Evolutionary conservation across 106 monocot genomes (phyloP), one percentile per base, ranked within the genome.

Genomic region (Cymbidium sinense): DNA sequence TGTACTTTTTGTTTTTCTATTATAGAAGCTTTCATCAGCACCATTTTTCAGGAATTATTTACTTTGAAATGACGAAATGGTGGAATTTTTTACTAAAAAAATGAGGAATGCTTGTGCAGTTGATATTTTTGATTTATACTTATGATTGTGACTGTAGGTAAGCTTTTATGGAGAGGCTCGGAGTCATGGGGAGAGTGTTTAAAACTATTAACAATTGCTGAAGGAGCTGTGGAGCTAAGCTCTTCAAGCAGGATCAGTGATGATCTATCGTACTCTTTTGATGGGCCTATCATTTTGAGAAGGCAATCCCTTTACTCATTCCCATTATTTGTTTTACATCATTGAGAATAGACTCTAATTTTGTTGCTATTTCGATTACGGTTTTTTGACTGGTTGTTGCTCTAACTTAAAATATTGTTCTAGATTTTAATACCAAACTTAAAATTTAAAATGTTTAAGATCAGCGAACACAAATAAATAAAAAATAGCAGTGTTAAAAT

Each of bases 111-210:
- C 33, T 67, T 31, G 67, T 30, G 31, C 2, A 36, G 11, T 41
- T 28, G 9, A 18, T 35, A 15, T 50, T 8, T 23, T 20, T 51
- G 2, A 12, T 47, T 47, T 47, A 13, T 13, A 47, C 15, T 27
- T 62, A 67, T 13, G 33, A 37, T 72, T 83, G 51, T 75, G 73
- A 80, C 71, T 75, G 83, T 81, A 99, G 98, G 77, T 74, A 99
- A 87, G 78, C 85, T 89, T 83, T 75, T 99, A 17, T 99, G 94
- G 94, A 92, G 79, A 74, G 94, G 92, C 28, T 82, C 81, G 34
- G 94, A 99, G 43, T 92, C 86, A 83, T 99, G 98, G 98, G 91
- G 75, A 76, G 92, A 94, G 76, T 87, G 92, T 54, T 80, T 99
- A 70, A 80, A 90, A 77, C 82, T 99, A 34, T 78, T 99, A 76